Evolutionary conservation across 441 rosid genomes (phyloP), one percentile per base, ranked within the genome.

Genomic region (Euphorbia neoarborescens): DNA sequence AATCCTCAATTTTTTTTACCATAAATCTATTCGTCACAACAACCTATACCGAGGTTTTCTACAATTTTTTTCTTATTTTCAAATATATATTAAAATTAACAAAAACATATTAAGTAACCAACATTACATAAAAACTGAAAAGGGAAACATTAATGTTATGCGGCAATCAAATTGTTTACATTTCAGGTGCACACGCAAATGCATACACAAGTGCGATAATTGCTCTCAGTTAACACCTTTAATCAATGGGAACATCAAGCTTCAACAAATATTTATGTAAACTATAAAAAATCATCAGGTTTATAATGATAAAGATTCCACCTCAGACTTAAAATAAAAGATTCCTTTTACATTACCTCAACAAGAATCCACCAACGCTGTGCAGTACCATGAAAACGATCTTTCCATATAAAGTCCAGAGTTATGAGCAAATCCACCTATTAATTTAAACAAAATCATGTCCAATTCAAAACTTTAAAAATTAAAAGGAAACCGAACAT

Each of bases 361-460:
- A 95, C 95, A 59, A 95, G 88, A 79, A 95, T 92, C 99, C 93
- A 95, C 99, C 99, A 95, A 57, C 98, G 97, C 71, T 79, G 94
- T 44, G 90, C 88, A 79, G 88, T 78, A 77, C 99, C 95, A 81
- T 95, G 99, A 79, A 86, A 95, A 65, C 88, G 97, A 77, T 95
- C 99, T 84, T 95, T 95, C 99, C 99, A 95, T 27, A 77, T 66
- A 75, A 92, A 92, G 56, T 88, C 96, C 62, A 97, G 89, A 76
- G 93, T 85, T 78, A 95, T 86, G 75, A 82, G 77, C 88, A 95
- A 82, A 85, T 89, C 96, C 81, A 95, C 92, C 99, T 95, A 81
- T 46, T 53, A 77, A 78, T 73, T 44, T 17, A 34, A 77, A 70
- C 69, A 71, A 34, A 40, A 71, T 40, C 51, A 30, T 15, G 25